Percentiles rank a stretch among this genome's conserved stretches.
Conservation (phyloP, 2,329 filamentous ascomycete species). For the Polytolypa hystricis region DNA sequence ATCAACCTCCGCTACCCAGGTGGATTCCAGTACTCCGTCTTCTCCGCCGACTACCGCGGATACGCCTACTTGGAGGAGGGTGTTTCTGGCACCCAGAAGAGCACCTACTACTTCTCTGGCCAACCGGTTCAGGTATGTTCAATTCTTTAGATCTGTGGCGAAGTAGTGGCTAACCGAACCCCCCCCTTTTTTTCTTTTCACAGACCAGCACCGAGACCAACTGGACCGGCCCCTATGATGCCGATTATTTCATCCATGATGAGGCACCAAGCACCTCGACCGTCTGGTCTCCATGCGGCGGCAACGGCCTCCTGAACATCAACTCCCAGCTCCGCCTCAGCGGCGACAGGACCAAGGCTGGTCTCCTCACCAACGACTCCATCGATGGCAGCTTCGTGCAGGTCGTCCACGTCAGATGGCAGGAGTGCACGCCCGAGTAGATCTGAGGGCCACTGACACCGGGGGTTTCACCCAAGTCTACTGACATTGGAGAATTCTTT, state of each 20-base stretch:
- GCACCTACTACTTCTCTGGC: conserved; percentile 46
- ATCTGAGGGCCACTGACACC: too few species aligned
- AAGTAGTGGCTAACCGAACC: too few species aligned
- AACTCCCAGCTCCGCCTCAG: conserved; percentile 40
- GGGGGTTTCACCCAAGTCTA: too few species aligned
- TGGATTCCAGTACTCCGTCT: conserved; percentile 44
- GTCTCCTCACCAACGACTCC: conserved; percentile 39
- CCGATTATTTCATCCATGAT: conserved; percentile 38
- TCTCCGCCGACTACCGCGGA: conserved; percentile 43
- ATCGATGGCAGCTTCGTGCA: conserved; percentile 39
- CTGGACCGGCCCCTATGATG: conserved; percentile 34
- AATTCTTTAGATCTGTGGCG: not conserved
- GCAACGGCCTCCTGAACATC: conserved; percentile 41
- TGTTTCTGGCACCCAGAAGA: conserved; percentile 39
- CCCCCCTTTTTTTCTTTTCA: not conserved
- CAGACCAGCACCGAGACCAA: conserved; percentile 27
- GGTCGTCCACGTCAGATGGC: conserved; percentile 33
- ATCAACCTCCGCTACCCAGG: conserved; percentile 41
- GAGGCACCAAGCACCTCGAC: conserved; percentile 34
- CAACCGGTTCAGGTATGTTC: conserved; percentile 28
- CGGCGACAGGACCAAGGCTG: conserved; percentile 21
- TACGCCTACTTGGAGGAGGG: conserved; percentile 38
- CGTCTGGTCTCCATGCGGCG: conserved; percentile 44
- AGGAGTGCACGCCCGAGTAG: conserved; percentile 22
- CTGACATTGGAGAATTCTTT: too few species aligned